These are phyloP conservation scores for Beauveria medogensis DNA, from an alignment of 2,329 filamentous ascomycete species.

Conservation along the genomic window DNA sequence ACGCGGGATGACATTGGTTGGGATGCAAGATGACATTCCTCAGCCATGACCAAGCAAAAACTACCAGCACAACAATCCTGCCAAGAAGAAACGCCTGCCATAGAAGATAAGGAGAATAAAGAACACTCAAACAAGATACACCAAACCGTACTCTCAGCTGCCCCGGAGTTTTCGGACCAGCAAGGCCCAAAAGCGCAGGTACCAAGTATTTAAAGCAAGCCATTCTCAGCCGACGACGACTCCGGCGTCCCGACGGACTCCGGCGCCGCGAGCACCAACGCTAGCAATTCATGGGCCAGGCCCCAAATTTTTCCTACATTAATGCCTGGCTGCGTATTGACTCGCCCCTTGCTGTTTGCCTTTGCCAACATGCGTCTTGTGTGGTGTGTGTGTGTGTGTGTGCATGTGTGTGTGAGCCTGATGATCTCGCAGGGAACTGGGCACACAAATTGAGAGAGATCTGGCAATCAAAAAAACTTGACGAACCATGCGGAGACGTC, in stretches of 20 bases:
- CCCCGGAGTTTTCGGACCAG: slow-evolving; percentile 2
- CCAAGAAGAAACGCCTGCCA: background rate
- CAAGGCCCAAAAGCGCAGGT: too few relatives aligned
- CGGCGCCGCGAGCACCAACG: background rate
- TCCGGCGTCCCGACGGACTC: slow-evolving; percentile 1
- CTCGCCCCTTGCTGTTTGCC: too few relatives aligned
- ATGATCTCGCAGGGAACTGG: background rate
- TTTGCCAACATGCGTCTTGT: too few relatives aligned
- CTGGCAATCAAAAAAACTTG: background rate
- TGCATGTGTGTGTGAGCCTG: too few relatives aligned
- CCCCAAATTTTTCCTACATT: background rate
- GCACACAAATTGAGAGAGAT: background rate
- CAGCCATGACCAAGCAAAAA: slow-evolving; percentile 4
- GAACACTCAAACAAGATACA: too few relatives aligned
- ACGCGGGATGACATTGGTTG: too few relatives aligned
- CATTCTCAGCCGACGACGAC: background rate
- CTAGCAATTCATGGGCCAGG: background rate
- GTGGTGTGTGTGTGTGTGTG: too few relatives aligned
- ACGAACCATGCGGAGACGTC: background rate
- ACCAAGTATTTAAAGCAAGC: background rate
- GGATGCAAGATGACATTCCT: background rate
- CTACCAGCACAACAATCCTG: too few relatives aligned
- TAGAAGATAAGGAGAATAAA: too few relatives aligned
- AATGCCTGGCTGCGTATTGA: background rate
- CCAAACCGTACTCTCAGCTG: background rate